phyloP scores from a whole-genome alignment of 345 rosid genomes.

The Barbarea vulgaris region DNA sequence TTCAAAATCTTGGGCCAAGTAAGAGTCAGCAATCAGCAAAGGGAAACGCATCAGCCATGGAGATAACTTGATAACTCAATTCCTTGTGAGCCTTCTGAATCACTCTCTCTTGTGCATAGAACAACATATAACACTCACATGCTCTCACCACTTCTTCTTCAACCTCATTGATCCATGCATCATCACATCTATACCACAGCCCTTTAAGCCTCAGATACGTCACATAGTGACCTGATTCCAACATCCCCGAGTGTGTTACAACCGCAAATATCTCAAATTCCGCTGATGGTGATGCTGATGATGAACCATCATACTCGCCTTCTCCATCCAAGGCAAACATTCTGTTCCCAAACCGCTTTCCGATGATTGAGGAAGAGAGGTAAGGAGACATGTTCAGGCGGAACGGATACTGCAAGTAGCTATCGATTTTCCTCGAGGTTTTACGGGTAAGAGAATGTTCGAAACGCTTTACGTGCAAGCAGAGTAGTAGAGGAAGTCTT shows the following conservation, averaged over 20 bases:
- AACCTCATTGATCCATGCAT: constrained; percentile 88
- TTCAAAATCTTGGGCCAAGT: constrained; percentile 40
- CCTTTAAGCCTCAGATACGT: constrained; percentile 70
- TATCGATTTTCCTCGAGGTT: constrained; percentile 73
- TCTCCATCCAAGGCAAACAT: constrained; percentile 62
- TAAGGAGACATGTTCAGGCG: constrained; percentile 77
- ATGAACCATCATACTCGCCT: constrained; percentile 48
- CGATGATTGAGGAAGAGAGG: constrained; percentile 73
- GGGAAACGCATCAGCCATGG: constrained; percentile 43
- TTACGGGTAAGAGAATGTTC: constrained; percentile 70
- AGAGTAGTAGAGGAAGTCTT: constrained; percentile 80
- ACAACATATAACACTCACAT: constrained; percentile 87
- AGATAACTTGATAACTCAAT: constrained; percentile 41
- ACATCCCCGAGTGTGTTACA: constrained; percentile 78
- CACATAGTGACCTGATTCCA: constrained; percentile 87
- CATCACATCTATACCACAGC: constrained; percentile 93
- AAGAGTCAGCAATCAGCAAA: constrained; percentile 61
- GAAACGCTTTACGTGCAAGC: constrained; percentile 89
- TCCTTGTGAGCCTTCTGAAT: constrained; percentile 44
- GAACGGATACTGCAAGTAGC: constrained; percentile 84
- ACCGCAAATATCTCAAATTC: constrained; percentile 88
- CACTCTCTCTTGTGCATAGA: constrained; percentile 78
- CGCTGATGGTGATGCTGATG: constrained; percentile 39
- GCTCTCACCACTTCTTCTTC: constrained; percentile 83
- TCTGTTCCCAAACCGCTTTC: constrained; percentile 77